These are phyloP conservation scores for Amanita jacksonii DNA, from an alignment of 768 basidiomycete genomes.

Conservation along the genomic window DNA sequence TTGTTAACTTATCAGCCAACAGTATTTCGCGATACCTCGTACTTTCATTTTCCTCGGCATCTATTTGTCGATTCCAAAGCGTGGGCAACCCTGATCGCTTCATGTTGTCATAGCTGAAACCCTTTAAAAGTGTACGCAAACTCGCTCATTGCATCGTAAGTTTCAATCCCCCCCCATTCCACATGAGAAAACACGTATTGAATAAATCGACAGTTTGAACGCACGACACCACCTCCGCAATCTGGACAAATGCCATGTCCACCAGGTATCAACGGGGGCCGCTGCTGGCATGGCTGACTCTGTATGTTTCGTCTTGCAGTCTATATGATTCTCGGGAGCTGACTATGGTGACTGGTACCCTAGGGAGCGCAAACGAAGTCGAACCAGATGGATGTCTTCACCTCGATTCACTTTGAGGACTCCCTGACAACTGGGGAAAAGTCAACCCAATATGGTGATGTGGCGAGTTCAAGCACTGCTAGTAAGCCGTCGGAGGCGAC, in stretches of 20 bases:
- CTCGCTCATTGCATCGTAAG: constrained; percentile 29
- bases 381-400: neutral
- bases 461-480: neutral
- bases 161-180: neutral
- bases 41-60: constrained; percentile 39
- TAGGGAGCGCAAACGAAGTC: neutral
- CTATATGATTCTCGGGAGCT: too few species aligned
- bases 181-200: neutral
- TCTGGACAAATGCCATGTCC: neutral
- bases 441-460: constrained; percentile 12
- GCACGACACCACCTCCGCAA: constrained; percentile 13
- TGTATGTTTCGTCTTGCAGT: too few species aligned
- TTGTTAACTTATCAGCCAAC: neutral
- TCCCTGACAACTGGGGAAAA: constrained; percentile 15
- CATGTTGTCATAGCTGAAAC: neutral
- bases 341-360: neutral
- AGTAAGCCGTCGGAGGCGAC: too few species aligned
- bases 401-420: constrained; percentile 9
- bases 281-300: too few species aligned
- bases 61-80: constrained; percentile 37
- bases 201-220: constrained; percentile 12
- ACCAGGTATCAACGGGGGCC: too few species aligned
- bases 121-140: constrained; percentile 34
- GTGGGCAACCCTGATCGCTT: constrained; percentile 18
- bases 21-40: constrained; percentile 37